These are phyloP conservation scores for Spathaspora arborariae DNA, from an alignment of 805 yeast genomes.

Conservation along the genomic window DNA sequence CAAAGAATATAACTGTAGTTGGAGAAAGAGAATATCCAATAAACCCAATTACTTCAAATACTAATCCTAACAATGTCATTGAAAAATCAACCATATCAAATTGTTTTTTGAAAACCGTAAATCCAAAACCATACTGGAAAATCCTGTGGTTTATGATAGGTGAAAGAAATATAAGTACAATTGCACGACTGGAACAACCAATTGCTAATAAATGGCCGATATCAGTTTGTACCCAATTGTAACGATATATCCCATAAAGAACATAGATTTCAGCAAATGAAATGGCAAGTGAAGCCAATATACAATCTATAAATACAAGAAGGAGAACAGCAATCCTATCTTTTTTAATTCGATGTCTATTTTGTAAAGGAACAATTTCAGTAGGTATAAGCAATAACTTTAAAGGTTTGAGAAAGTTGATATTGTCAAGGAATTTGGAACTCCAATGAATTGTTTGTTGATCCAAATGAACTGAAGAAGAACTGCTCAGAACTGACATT, in stretches of 20 bases:
- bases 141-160: slow-evolving; percentile 43
- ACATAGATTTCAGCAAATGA: slow-evolving; percentile 41
- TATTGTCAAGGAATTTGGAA: slow-evolving; percentile 2
- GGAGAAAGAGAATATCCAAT: slow-evolving; percentile 29
- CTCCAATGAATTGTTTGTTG: background rate
- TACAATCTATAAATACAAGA: slow-evolving; percentile 46
- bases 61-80: slow-evolving; percentile 31
- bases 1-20: slow-evolving; percentile 24
- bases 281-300: slow-evolving; percentile 25
- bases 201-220: slow-evolving; percentile 56
- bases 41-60: slow-evolving; percentile 37
- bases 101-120: slow-evolving; percentile 32
- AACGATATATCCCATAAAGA: slow-evolving; percentile 51
- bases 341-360: slow-evolving; percentile 13
- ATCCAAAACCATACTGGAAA: slow-evolving; percentile 26
- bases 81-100: slow-evolving; percentile 52
- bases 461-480: slow-evolving; percentile 9
- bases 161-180: slow-evolving; percentile 45
- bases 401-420: slow-evolving; percentile 43
- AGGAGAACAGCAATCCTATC: slow-evolving; percentile 41
- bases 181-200: slow-evolving; percentile 46
- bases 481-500: slow-evolving; percentile 21
- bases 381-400: slow-evolving; percentile 52
- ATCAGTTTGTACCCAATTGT: slow-evolving; percentile 50
- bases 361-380: slow-evolving; percentile 19